Conservation (phyloP, 441 rosid genomes). For the Rhodomyrtus psidioides region DNA sequence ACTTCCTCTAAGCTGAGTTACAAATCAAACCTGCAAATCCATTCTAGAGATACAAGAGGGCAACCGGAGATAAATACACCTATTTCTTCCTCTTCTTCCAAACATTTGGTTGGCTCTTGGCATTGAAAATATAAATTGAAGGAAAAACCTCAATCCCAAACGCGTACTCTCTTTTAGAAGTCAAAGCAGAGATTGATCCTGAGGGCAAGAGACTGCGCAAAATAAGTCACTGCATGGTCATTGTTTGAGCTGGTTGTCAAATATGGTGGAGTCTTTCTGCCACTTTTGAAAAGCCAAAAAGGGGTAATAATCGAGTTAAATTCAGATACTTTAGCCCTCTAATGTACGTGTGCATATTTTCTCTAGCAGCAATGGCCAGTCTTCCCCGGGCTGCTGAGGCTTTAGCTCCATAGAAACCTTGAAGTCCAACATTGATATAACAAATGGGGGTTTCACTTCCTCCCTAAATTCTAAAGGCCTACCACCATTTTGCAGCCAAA, state of each 20-base stretch:
- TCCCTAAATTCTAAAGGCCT: background rate
- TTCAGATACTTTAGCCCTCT: background rate
- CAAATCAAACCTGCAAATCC: background rate
- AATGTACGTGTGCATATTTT: background rate
- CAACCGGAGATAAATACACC: background rate
- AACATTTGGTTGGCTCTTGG: background rate
- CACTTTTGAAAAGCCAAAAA: background rate
- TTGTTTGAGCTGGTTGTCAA: background rate
- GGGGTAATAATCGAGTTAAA: background rate
- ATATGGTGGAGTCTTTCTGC: background rate
- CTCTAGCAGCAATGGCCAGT: slow-evolving; percentile 7
- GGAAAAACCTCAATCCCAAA: background rate
- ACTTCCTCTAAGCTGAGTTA: background rate
- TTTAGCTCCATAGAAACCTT: slow-evolving; percentile 7
- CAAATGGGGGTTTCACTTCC: background rate
- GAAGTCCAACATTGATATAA: slow-evolving; percentile 2
- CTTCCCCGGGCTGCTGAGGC: slow-evolving; percentile 5
- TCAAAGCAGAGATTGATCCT: background rate
- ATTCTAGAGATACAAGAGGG: background rate
- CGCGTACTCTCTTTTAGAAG: background rate
- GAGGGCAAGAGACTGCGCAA: background rate
- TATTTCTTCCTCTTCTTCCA: background rate
- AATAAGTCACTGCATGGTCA: background rate
- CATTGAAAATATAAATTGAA: background rate
- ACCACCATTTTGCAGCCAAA: background rate